Evolutionary conservation across 257 asterid species (phyloP), one percentile per base, ranked within the genome.

Genomic region (Penstemon newberryi): DNA sequence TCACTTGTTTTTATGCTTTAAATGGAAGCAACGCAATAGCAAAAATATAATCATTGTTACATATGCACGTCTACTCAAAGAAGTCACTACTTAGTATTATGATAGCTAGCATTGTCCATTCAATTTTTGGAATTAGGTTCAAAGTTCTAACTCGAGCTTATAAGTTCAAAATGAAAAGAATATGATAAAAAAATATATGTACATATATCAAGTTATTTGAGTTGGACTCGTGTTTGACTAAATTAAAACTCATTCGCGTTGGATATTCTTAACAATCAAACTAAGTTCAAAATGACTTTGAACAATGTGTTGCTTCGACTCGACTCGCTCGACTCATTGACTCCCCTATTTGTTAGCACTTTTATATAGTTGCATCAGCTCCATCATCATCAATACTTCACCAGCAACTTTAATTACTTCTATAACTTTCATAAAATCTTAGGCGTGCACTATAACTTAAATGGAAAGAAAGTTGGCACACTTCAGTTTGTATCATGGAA

Each of bases 11-110:
- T 47, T 39, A 49, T 18, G 42, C 79, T 80, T 80, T 39, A 73
- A 73, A 75, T 73, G 49, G 75, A 80, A 73, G 84, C 81, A 73
- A 76, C 19, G 40, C 56, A 57, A 12, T 25, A 25, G 33, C 33
- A 57, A 58, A 51, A 57, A 33, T 53, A 80, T 80, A 71, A 80
- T 80, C 59, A 54, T 50, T 60, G 66, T 72, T 55, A 65, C 78
- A 68, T 65, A 8, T 64, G 49, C 54, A 70, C 79, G 70, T 56
- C 77, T 58, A 12, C 60, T 41, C 59, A 65, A 43, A 44, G 13
- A 33, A 63, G 61, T 67, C 75, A 72, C 80, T 65, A 75, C 65
- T 33, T 43, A 0, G 18, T 33, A 49, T 0, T 15, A 15, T 69
- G 39, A 75, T 75, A 53, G 8, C 33, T 75, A 53, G 8, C 33